Percentiles rank a stretch among this genome's conserved stretches.
These are phyloP conservation scores for Leccinum subgranulosum DNA, from an alignment of 768 basidiomycete genomes.

Conservation along the genomic window DNA sequence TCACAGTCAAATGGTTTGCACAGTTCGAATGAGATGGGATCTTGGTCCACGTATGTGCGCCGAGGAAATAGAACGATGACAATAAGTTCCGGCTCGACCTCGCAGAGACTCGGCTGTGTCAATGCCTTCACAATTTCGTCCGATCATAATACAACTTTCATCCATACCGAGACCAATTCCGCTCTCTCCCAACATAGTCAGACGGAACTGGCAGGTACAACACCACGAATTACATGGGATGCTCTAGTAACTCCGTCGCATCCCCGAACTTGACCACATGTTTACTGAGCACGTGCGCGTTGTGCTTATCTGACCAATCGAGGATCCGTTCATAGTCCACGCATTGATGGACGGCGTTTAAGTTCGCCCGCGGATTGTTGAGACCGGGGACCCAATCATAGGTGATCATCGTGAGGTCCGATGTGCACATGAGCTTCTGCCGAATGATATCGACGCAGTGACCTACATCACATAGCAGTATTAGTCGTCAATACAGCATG, in stretches of 20 bases:
- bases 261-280: conserved; percentile 3
- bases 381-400: background rate
- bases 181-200: background rate
- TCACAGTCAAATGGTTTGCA: too few species aligned
- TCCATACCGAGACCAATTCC: background rate
- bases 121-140: background rate
- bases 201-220: background rate
- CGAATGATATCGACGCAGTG: conserved; percentile 3
- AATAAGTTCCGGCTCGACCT: background rate
- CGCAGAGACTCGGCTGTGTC: background rate
- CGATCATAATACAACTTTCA: background rate
- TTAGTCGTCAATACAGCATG: background rate
- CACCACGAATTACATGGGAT: background rate
- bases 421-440: conserved; percentile 4
- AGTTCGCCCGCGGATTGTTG: background rate
- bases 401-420: background rate
- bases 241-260: background rate
- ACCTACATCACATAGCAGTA: background rate
- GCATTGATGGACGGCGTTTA: background rate
- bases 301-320: background rate
- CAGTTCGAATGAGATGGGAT: too few species aligned
- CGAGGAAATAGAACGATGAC: too few species aligned
- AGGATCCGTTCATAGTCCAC: conserved; percentile 1
- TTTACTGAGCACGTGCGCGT: background rate
- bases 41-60: too few species aligned